Evolutionary conservation across 495 filamentous ascomycete species (phyloP).

Genomic region (Hypoxylon cercidicola): DNA sequence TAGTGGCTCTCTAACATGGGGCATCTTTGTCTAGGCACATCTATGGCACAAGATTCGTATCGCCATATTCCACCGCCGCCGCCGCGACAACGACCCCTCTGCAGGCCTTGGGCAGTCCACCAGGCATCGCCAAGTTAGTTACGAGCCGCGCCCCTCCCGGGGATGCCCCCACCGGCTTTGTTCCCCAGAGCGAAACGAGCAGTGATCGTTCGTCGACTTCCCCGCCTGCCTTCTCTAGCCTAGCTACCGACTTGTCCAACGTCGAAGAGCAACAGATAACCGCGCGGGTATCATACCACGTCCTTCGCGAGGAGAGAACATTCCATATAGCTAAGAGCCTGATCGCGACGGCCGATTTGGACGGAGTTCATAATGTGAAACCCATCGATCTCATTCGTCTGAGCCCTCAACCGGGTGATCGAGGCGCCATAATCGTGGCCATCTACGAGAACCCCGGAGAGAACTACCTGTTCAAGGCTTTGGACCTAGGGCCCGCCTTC

Average conservation of each 20-base stretch:
- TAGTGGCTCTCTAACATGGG: constrained; percentile 33
- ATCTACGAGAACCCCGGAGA: constrained; percentile 82
- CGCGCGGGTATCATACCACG: constrained; percentile 81
- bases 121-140: constrained; percentile 43
- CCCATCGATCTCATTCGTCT: constrained; percentile 79
- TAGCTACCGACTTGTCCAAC: constrained; percentile 46
- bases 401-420: constrained; percentile 69
- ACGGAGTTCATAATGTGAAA: constrained; percentile 76
- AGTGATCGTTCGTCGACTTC: constrained; percentile 54
- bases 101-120: constrained; percentile 45
- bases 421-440: constrained; percentile 71
- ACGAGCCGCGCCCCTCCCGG: constrained; percentile 47
- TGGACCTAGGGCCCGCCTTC: constrained; percentile 81
- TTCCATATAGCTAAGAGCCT: constrained; percentile 81
- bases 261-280: constrained; percentile 66
- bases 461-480: constrained; percentile 74
- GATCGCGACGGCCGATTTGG: constrained; percentile 74
- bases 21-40: constrained; percentile 51
- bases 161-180: constrained; percentile 44
- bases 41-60: constrained; percentile 59
- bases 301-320: constrained; percentile 82
- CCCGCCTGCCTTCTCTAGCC: constrained; percentile 38
- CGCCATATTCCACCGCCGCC: constrained; percentile 49
- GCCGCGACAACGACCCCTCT: constrained; percentile 32
- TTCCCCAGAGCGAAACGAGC: constrained; percentile 48